Base-by-base conservation (phyloP, 2,329 filamentous ascomycete species). In the Aspergillus tanneri region DNA sequence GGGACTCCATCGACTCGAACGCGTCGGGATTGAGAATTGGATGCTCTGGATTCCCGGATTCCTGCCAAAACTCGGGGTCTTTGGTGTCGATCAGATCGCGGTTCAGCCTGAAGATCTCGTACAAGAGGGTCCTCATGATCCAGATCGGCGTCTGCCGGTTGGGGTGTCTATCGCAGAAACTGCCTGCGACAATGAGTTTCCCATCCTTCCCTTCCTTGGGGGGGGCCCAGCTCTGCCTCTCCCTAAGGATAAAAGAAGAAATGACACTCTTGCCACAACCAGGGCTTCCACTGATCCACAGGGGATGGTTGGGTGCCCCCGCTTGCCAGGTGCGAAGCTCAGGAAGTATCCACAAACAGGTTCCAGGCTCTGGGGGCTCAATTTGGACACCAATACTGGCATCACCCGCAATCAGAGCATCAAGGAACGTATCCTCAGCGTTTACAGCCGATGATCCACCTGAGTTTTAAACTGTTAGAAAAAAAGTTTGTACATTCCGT, bases 201-300 rank as follows among this genome's bases (percentile, higher is more conserved):
- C 41, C 41, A 10, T 27, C 7, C 5, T 18, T 21, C 4, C 41
- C 41, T 4, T 27, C 18, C 36, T 39, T 21, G 10, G 36, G 36
- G 18, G 21, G 22, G 38, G n/a, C 7, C 5, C 14, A 23, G 18
- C 25, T 32, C 11, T 35, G 16, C 12, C 32, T 19, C 9, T 30
- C 41, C 21, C 24, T 44, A 6, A 32, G 14, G 12, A 44, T 19
- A 10, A 27, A 44, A 11, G 34, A 35, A 3, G 35, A 21, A 19
- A 44, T 22, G n/a, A 44, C 41, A 14, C 18, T 44, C 22, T 44
- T 44, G 12, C 41, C 41, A 10, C 41, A 35, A 10, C 41, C 41
- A 10, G 41, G 41, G 22, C 34, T 44, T 7, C 41, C 41, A 4
- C 18, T 18, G 34, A 44, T 35, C 16, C 35, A 44, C 1, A 44